Percentiles rank a stretch among this genome's conserved stretches.
phyloP scores from a whole-genome alignment of 352 stramenopile genomes.

The Phytophthora pinifolia region DNA sequence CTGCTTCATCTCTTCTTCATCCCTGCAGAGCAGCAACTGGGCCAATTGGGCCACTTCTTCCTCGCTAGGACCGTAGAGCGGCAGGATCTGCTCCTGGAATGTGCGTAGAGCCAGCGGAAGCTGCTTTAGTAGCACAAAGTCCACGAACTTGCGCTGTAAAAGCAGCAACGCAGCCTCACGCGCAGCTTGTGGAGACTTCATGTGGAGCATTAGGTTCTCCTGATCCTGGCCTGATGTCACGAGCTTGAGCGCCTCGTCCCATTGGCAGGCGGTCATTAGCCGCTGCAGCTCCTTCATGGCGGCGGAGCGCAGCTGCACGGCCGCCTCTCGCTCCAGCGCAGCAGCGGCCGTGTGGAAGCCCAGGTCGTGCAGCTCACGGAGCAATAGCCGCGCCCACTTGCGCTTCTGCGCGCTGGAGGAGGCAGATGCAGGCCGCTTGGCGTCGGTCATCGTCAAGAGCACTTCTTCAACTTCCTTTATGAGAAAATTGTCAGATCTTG shows the following conservation, averaged over 20 bases:
- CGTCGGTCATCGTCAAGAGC: conserved; percentile 15
- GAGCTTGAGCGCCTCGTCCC: conserved; percentile 56
- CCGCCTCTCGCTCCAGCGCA: conserved; percentile 59
- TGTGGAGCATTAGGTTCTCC: conserved; percentile 17
- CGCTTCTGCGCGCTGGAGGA: conserved; percentile 1
- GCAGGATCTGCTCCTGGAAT: conserved; percentile 72
- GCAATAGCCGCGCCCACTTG: conserved; percentile 72
- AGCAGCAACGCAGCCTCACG: conserved; percentile 52
- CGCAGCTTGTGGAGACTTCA: conserved; percentile 45
- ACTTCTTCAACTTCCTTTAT: not conserved
- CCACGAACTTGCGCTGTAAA: conserved; percentile 70
- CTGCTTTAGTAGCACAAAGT: conserved; percentile 44
- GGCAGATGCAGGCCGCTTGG: not conserved
- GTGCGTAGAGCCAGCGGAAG: conserved; percentile 44
- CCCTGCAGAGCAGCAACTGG: conserved; percentile 56
- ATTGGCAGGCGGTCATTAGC: conserved; percentile 40
- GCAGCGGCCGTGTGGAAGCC: conserved; percentile 43
- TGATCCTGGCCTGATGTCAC: conserved; percentile 16
- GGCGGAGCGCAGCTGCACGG: conserved; percentile 50
- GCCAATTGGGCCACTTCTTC: conserved; percentile 53
- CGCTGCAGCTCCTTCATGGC: conserved; percentile 56
- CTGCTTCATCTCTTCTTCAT: conserved; percentile 37
- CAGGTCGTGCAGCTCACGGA: conserved; percentile 79
- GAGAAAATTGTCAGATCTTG: too few species aligned
- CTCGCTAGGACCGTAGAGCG: conserved; percentile 44